These are phyloP conservation scores for Xylariomycetidae sp. DNA, from an alignment of 2,329 filamentous ascomycete species.

Conservation along the genomic window DNA sequence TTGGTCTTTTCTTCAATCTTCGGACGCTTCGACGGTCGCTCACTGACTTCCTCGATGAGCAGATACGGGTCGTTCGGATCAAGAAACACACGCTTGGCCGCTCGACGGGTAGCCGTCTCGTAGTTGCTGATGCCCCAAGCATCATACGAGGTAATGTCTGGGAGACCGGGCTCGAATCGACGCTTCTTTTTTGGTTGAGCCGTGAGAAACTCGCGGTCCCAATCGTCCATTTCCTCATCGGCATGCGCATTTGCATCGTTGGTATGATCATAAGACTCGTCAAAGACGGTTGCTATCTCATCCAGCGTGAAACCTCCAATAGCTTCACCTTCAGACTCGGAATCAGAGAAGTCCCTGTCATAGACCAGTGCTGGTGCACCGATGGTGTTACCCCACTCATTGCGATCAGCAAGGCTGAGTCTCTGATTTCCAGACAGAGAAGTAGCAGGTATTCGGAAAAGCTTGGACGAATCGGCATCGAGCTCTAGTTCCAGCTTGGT, in stretches of 20 bases:
- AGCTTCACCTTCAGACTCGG: slow-evolving; percentile 52
- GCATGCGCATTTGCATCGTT: slow-evolving; percentile 1
- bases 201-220: slow-evolving; percentile 54
- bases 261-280: slow-evolving; percentile 73
- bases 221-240: slow-evolving; percentile 55
- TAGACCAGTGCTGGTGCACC: slow-evolving; percentile 38
- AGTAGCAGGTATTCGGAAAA: slow-evolving; percentile 69
- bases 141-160: slow-evolving; percentile 53
- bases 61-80: slow-evolving; percentile 87
- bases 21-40: slow-evolving; percentile 57
- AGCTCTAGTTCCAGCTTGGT: slow-evolving; percentile 87
- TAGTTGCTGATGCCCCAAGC: slow-evolving; percentile 78
- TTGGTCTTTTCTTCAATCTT: slow-evolving; percentile 54
- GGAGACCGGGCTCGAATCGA: slow-evolving; percentile 54
- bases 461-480: slow-evolving; percentile 78
- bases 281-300: slow-evolving; percentile 80
- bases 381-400: slow-evolving; percentile 43
- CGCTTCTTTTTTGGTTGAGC: slow-evolving; percentile 65
- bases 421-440: slow-evolving; percentile 48
- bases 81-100: slow-evolving; percentile 74
- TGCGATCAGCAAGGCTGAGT: slow-evolving; percentile 40
- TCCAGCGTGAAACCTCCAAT: slow-evolving; percentile 72
- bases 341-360: slow-evolving; percentile 34
- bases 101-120: slow-evolving; percentile 63
- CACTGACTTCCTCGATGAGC: slow-evolving; percentile 69